Base-by-base conservation (phyloP, 2,329 filamentous ascomycete species). In the Ophidiomyces ophidiicola region DNA sequence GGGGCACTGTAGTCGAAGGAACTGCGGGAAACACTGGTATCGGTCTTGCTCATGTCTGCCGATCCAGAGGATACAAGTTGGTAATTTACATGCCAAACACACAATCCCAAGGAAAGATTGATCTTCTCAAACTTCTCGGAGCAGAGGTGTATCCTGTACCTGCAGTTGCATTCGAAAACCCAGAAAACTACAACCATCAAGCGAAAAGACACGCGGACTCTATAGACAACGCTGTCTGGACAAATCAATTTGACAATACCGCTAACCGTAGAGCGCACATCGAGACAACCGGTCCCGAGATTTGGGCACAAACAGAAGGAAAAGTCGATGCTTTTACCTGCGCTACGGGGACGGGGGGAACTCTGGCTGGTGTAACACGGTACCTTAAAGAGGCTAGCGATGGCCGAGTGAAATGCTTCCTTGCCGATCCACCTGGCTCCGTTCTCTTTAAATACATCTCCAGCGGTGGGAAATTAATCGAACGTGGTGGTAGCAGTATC, bases 51-150 rank as follows among this genome's bases (percentile, higher is more conserved):
- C 90, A 96, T 65, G 90, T 98, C 41, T 96, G 90, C 67, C 77
- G 88, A 44, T 83, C 80, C 25, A 81, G 80, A 53, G 90, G 88
- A 28, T 96, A 98, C 72, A 81, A 81, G 59, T 78, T 94, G 36
- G 87, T 96, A 57, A 98, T 98, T 59, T 98, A 96, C 76, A 96
- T 98, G 90, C 90, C 90, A 53, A 82, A 98, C 70, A 96, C 88
- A 34, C 90, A 96, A 67, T 93, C 87, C 14, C 88, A 94, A 66
- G 90, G 87, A 59, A 98, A 98, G 70, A 83, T 98, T 57, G 90
- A 96, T 61, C 72, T 98, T 38, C 69, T 98, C 48, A 74, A 88
- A 6, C 70, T 96, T 24, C 74, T 98, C 6, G 90, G 90, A 48
- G 90, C 90, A 18, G 87, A 96, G 62, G 90, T 98, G 23, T 82